These are phyloP conservation scores for Kingdonia uniflora DNA, from an alignment of 164 flowering plant species.

Conservation along the genomic window DNA sequence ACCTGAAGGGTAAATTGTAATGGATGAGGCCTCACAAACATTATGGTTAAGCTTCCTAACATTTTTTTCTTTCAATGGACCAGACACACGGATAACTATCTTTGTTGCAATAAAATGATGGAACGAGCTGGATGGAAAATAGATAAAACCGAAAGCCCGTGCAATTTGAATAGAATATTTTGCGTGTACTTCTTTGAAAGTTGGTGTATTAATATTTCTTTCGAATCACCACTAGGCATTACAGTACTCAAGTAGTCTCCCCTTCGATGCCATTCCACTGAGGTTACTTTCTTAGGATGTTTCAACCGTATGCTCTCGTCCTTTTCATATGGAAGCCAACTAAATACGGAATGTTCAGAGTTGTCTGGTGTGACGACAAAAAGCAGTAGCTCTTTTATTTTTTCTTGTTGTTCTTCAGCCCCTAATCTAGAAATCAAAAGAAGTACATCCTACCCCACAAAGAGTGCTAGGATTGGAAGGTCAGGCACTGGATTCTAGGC, in stretches of 20 bases:
- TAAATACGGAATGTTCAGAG: conserved; percentile 35
- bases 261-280: conserved; percentile 95
- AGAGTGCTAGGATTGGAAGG: conserved; percentile 66
- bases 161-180: conserved; percentile 64
- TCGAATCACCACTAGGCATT: conserved; percentile 83
- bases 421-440: conserved; percentile 70
- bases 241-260: conserved; percentile 93
- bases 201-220: conserved; percentile 74
- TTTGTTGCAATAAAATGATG: conserved; percentile 68
- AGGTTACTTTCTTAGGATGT: conserved; percentile 71
- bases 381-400: conserved; percentile 49
- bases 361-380: conserved; percentile 20
- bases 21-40: conserved; percentile 80
- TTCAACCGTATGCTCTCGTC: conserved; percentile 60
- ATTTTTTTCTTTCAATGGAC: conserved; percentile 56
- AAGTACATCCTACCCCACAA: conserved; percentile 60
- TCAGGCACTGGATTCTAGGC: conserved; percentile 85
- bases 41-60: conserved; percentile 83
- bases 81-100: conserved; percentile 79
- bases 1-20: conserved; percentile 92
- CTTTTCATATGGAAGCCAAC: conserved; percentile 67
- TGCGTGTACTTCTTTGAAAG: conserved; percentile 70
- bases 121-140: conserved; percentile 83
- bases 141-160: conserved; percentile 79
- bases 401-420: conserved; percentile 54